Evolutionary conservation across 371 early-diverging fungal species (phyloP).

Genomic region (Mortierella sp.): DNA sequence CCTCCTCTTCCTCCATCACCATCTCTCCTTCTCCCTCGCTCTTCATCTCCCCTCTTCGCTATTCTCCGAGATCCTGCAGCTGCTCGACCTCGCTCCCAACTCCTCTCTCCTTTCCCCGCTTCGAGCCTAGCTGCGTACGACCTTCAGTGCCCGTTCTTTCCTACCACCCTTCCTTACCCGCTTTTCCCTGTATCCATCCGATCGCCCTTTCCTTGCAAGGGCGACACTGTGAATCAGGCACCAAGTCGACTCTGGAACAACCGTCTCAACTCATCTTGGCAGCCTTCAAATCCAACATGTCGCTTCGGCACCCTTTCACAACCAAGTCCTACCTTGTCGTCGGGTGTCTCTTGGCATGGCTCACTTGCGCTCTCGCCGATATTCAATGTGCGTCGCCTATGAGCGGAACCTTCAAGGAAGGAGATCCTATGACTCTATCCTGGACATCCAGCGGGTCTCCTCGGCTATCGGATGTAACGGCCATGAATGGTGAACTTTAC

Average conservation of each 20-base stretch:
- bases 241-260: background rate
- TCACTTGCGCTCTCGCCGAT: constrained; percentile 3
- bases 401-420: constrained; percentile 17
- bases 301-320: background rate
- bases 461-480: background rate
- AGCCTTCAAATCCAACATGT: background rate
- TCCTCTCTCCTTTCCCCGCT: no score
- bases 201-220: background rate
- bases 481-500: constrained; percentile 11
- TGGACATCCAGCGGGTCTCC: constrained; percentile 14
- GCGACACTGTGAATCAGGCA: no score
- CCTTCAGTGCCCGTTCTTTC: no score
- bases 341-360: background rate
- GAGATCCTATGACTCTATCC: constrained; percentile 9
- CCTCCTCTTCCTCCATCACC: background rate
- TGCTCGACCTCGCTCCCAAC: no score
- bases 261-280: background rate
- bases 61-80: background rate
- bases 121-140: no score
- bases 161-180: background rate
- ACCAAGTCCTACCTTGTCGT: background rate
- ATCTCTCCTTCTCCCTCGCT: background rate
- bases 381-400: constrained; percentile 15
- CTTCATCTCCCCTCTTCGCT: background rate
- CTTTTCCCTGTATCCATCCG: background rate